These are phyloP conservation scores for Penicillium polonicum DNA, from an alignment of 2,329 filamentous ascomycete genomes.

Conservation along the genomic window DNA sequence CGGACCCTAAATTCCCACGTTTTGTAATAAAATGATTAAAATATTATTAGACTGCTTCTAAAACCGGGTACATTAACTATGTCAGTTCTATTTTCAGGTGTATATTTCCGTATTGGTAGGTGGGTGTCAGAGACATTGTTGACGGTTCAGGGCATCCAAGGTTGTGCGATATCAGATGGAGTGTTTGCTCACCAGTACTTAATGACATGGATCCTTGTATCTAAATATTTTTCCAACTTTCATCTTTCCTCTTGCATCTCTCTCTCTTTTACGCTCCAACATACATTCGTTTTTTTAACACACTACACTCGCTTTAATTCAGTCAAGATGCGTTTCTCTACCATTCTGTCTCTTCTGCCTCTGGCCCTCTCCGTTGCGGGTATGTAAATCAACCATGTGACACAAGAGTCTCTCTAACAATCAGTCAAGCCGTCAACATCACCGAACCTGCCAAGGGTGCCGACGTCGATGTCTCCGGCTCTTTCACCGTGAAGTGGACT, in stretches of 20 bases:
- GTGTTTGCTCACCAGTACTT: slow-evolving; percentile 2
- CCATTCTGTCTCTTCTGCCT: slow-evolving; percentile 24
- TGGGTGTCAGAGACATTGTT: background rate
- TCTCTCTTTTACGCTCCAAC: background rate
- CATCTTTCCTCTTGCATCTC: background rate
- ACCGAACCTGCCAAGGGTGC: slow-evolving; percentile 35
- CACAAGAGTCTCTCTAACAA: background rate
- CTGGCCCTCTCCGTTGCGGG: slow-evolving; percentile 32
- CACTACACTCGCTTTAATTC: slow-evolving; percentile 6
- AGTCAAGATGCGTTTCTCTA: slow-evolving; percentile 30
- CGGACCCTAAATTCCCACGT: background rate
- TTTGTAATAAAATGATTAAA: slow-evolving; percentile 9
- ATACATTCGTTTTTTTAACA: background rate
- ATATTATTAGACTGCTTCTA: slow-evolving; percentile 15
- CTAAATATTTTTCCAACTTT: background rate
- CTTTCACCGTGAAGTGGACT: slow-evolving; percentile 42
- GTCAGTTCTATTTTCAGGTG: slow-evolving; percentile 6
- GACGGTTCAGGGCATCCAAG: background rate
- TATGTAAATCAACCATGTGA: slow-evolving; percentile 14
- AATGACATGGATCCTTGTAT: background rate
- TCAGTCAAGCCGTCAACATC: slow-evolving; percentile 33
- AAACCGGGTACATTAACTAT: background rate
- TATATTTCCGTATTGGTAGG: slow-evolving; percentile 6
- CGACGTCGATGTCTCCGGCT: slow-evolving; percentile 33
- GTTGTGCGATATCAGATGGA: slow-evolving; percentile 4